phyloP scores from a whole-genome alignment of 2,329 filamentous ascomycete species.

The Juglanconis sp. region DNA sequence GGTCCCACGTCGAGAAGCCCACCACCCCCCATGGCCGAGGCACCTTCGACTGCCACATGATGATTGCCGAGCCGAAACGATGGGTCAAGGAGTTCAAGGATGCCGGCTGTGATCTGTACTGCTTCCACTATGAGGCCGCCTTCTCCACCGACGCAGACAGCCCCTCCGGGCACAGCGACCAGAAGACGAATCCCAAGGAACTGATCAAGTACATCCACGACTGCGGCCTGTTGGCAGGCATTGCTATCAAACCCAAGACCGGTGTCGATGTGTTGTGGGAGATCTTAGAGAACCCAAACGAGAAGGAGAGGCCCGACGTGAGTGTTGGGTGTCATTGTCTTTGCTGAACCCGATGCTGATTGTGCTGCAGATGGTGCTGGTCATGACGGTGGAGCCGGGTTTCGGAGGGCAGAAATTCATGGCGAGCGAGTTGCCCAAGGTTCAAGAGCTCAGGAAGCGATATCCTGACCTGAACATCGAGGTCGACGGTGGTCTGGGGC shows the following conservation, averaged over 20 bases:
- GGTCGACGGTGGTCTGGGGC: conserved; percentile 84
- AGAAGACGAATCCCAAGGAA: conserved; percentile 76
- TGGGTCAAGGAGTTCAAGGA: conserved; percentile 96
- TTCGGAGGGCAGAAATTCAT: conserved; percentile 99
- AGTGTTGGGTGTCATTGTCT: conserved; percentile 34
- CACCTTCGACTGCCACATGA: conserved; percentile 99
- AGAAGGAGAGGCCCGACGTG: conserved; percentile 83
- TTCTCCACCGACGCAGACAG: conserved; percentile 81
- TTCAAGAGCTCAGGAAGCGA: conserved; percentile 72
- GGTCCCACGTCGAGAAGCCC: conserved; percentile 77
- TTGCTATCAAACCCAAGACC: conserved; percentile 93
- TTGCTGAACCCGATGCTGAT: not conserved
- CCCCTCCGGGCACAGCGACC: conserved; percentile 65
- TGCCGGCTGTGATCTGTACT: conserved; percentile 97
- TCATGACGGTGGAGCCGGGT: conserved; percentile 97
- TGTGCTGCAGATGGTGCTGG: conserved; percentile 77
- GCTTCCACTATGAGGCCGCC: conserved; percentile 98
- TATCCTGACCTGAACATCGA: conserved; percentile 96
- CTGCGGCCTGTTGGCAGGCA: conserved; percentile 81
- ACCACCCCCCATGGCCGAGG: conserved; percentile 69
- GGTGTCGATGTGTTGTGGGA: conserved; percentile 89
- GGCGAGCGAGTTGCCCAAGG: conserved; percentile 92
- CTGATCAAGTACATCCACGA: conserved; percentile 89
- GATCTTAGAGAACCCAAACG: conserved; percentile 70
- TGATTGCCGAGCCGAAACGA: conserved; percentile 98